Percentiles rank a stretch among this genome's conserved stretches.
Evolutionary conservation across 495 filamentous ascomycete genomes (phyloP).

Genomic region (Hypomontagnella submonticulosa): DNA sequence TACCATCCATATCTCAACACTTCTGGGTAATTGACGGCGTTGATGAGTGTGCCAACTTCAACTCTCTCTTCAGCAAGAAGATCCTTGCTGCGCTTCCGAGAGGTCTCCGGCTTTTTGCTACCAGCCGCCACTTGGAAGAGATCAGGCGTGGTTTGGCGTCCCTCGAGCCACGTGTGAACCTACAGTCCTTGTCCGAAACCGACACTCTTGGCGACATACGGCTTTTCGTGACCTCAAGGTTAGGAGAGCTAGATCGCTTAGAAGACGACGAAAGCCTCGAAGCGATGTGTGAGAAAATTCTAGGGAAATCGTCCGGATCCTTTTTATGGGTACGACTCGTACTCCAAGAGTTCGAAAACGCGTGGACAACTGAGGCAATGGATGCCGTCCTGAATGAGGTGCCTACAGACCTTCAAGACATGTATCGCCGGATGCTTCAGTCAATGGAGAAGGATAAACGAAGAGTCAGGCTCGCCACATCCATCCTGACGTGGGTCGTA

Average conservation of each 20-base stretch:
- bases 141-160: constrained; percentile 2
- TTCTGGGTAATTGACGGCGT: constrained; percentile 24
- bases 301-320: constrained; percentile 47
- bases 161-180: not conserved
- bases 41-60: constrained; percentile 19
- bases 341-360: constrained; percentile 43
- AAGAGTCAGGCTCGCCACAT: constrained; percentile 34
- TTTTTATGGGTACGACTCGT: constrained; percentile 52
- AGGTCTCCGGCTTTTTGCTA: not conserved
- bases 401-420: constrained; percentile 35
- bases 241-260: constrained; percentile 35
- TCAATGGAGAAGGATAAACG: constrained; percentile 36
- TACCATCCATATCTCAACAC: constrained; percentile 9
- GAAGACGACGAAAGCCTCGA: constrained; percentile 19
- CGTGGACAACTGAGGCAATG: constrained; percentile 46
- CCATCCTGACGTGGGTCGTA: constrained; percentile 47
- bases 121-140: constrained; percentile 1
- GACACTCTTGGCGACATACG: constrained; percentile 47
- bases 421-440: constrained; percentile 45
- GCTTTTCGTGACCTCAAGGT: constrained; percentile 32
- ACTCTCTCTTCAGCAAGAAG: constrained; percentile 2
- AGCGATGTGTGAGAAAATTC: constrained; percentile 46
- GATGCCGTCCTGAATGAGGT: constrained; percentile 40
- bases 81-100: not conserved
- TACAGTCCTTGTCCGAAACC: constrained; percentile 10